Evolutionary conservation across 176 grass and related monocot species (phyloP).

Genomic region (Ananas comosus): DNA sequence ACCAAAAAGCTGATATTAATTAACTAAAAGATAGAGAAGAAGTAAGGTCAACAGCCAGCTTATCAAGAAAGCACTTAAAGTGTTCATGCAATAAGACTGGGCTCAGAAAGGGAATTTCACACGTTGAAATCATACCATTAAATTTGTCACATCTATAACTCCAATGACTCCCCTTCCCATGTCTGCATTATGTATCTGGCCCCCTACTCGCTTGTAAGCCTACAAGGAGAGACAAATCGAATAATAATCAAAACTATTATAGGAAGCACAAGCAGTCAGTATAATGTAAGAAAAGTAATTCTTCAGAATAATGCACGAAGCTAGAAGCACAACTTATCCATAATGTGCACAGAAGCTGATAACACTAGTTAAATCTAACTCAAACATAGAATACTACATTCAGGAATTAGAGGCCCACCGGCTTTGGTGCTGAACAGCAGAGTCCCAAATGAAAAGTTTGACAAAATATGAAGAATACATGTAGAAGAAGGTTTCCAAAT

Average conservation of each 20-base stretch:
- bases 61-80: background rate
- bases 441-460: too few species aligned
- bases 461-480: too few species aligned
- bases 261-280: background rate
- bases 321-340: background rate
- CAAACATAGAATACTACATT: too few species aligned
- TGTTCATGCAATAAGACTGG: too few species aligned
- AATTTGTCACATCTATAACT: constrained; percentile 62
- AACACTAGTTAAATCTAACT: too few species aligned
- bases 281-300: background rate
- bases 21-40: background rate
- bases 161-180: constrained; percentile 63
- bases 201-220: constrained; percentile 86
- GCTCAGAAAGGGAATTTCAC: background rate
- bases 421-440: too few species aligned
- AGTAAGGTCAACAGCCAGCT: background rate
- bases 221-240: constrained; percentile 22
- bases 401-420: too few species aligned
- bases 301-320: background rate
- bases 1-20: constrained; percentile 5
- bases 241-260: background rate
- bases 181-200: constrained; percentile 53
- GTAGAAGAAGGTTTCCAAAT: too few species aligned
- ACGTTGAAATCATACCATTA: constrained; percentile 47
- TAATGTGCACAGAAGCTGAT: too few species aligned